A percentile compares a stretch with the other conserved stretches of the same genome.
These are phyloP conservation scores for Solanum sitiens DNA, from an alignment of 257 asterid genomes.

Conservation along the genomic window DNA sequence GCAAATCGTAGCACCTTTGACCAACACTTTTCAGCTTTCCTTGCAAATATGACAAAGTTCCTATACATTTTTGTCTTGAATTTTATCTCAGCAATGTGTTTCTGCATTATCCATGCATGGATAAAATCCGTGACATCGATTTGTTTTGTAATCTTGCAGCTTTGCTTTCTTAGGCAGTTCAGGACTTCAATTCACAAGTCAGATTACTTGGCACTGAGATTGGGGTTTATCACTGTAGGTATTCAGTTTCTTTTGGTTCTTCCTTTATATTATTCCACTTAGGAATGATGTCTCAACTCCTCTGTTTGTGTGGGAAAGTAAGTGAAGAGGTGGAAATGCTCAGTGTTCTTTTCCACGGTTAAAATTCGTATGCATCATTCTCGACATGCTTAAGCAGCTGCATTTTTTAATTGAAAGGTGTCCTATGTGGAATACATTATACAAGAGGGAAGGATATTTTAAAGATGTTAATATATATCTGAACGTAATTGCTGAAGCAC, in stretches of 20 bases:
- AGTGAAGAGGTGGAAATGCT: background rate
- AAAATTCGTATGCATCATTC: background rate
- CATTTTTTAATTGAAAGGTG: background rate
- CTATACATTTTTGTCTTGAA: background rate
- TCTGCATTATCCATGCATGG: background rate
- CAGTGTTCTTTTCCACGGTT: background rate
- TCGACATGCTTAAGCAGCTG: background rate
- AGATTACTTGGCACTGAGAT: conserved; percentile 72
- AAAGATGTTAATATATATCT: background rate
- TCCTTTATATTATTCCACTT: background rate
- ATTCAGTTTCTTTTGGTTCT: conserved; percentile 9
- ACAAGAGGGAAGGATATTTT: background rate
- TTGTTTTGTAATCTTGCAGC: conserved; percentile 31
- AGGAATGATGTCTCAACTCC: background rate
- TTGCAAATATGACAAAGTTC: background rate
- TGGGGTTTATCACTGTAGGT: conserved; percentile 91
- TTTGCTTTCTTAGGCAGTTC: conserved; percentile 82
- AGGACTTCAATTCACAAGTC: conserved; percentile 62
- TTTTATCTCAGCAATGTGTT: background rate
- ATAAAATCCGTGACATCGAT: background rate
- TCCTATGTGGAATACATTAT: background rate
- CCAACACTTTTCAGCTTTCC: background rate
- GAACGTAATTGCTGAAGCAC: background rate
- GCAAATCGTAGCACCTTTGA: background rate
- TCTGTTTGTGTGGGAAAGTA: background rate